phyloP scores from a whole-genome alignment of 306 rosid species.

The Betula pendula region DNA sequence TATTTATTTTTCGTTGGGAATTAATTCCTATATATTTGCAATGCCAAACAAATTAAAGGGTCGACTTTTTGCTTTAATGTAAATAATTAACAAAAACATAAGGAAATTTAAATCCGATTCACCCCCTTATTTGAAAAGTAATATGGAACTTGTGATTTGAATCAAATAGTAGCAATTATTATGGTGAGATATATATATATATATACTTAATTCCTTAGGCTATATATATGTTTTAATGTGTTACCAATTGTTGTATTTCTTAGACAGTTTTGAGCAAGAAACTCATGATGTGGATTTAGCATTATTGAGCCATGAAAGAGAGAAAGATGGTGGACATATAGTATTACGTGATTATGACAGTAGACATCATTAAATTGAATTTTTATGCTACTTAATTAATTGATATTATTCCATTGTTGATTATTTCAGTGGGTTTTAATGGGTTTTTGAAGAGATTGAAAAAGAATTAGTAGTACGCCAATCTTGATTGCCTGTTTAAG shows the following conservation, averaged over 20 bases:
- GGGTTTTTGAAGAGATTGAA: neutral
- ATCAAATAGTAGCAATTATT: neutral
- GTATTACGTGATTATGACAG: neutral
- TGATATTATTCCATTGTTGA: no score
- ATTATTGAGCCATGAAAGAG: slow-evolving; percentile 10
- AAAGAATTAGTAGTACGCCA: neutral
- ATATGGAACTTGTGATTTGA: no score
- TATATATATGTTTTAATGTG: neutral
- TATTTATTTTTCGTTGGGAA: neutral
- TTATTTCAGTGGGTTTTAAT: neutral
- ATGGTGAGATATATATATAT: no score
- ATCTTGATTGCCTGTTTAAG: neutral
- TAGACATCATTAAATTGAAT: neutral
- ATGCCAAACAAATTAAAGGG: neutral
- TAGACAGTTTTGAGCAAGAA: slow-evolving; percentile 26
- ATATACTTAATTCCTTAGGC: neutral
- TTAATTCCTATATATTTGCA: neutral
- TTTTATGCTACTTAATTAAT: neutral
- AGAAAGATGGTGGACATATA: neutral
- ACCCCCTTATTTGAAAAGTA: no score
- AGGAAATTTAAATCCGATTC: no score
- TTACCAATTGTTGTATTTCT: slow-evolving; percentile 20
- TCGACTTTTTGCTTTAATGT: neutral
- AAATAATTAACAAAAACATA: no score
- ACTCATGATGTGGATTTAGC: slow-evolving; percentile 7